These are phyloP conservation scores for Protomyces pachydermus DNA, from an alignment of 1,139 yeast genomes.

Conservation along the genomic window DNA sequence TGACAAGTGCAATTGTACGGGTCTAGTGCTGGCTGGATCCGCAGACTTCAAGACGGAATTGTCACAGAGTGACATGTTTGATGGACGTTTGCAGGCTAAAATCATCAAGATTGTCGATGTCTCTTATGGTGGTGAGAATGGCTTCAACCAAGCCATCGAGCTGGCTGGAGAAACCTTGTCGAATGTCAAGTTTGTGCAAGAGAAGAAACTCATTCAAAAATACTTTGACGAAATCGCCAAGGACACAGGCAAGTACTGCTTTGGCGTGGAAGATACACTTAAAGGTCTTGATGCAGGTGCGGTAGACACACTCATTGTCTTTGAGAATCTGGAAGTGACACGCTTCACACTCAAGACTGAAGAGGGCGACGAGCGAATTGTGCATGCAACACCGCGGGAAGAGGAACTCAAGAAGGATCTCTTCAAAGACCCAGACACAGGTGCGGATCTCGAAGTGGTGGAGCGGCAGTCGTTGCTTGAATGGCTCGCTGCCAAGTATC, in stretches of 20 bases:
- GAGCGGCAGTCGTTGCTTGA: constrained; percentile 74
- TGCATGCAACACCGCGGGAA: constrained; percentile 58
- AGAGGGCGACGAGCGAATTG: constrained; percentile 73
- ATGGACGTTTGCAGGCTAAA: constrained; percentile 77
- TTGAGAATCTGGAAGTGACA: constrained; percentile 78
- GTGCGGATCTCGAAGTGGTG: constrained; percentile 79
- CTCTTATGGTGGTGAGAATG: constrained; percentile 98
- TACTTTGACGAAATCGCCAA: constrained; percentile 96
- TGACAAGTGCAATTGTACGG: constrained; percentile 90
- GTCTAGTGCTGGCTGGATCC: constrained; percentile 93
- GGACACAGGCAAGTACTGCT: constrained; percentile 91
- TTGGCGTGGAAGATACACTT: constrained; percentile 92
- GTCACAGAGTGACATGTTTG: constrained; percentile 87
- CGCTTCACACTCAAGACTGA: constrained; percentile 81
- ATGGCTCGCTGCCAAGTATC: constrained; percentile 97
- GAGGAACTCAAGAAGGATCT: constrained; percentile 52
- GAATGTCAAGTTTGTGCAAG: constrained; percentile 95
- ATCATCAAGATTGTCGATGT: constrained; percentile 90
- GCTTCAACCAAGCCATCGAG: constrained; percentile 97
- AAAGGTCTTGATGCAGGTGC: constrained; percentile 96
- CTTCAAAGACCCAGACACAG: constrained; percentile 79
- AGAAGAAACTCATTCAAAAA: constrained; percentile 83
- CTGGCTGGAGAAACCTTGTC: constrained; percentile 93
- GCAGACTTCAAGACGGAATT: constrained; percentile 97
- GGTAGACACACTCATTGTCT: constrained; percentile 84